phyloP scores from a whole-genome alignment of 768 basidiomycete genomes.

The Psilocybe cyanescens region DNA sequence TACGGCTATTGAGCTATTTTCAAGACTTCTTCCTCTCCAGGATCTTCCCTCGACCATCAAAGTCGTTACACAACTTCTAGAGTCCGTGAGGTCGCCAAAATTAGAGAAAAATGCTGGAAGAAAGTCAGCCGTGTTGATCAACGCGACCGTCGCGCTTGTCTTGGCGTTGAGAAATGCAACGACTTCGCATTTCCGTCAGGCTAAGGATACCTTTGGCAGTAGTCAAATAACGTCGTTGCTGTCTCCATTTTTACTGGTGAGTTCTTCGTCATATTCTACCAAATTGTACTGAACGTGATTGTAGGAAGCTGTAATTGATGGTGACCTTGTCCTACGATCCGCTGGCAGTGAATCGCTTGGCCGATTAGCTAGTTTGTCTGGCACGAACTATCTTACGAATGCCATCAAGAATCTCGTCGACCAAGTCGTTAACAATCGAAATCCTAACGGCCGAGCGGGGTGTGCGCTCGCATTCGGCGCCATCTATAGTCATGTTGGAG shows the following conservation, averaged over 20 bases:
- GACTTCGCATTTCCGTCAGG: slow-evolving; percentile 54
- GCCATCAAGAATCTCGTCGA: slow-evolving; percentile 92
- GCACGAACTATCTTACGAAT: slow-evolving; percentile 79
- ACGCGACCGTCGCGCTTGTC: slow-evolving; percentile 75
- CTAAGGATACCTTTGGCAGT: slow-evolving; percentile 69
- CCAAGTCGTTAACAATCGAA: slow-evolving; percentile 92
- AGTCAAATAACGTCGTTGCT: slow-evolving; percentile 62
- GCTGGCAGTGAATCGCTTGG: slow-evolving; percentile 90
- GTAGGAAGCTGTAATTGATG: slow-evolving; percentile 81
- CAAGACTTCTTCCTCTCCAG: slow-evolving; percentile 78
- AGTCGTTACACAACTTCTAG: slow-evolving; percentile 60
- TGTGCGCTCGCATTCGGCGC: slow-evolving; percentile 92
- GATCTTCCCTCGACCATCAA: slow-evolving; percentile 61
- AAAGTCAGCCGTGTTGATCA: slow-evolving; percentile 82
- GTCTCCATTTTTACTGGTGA: slow-evolving; percentile 78
- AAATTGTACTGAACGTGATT: slow-evolving; percentile 7
- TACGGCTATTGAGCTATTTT: slow-evolving; percentile 86
- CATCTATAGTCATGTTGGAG: slow-evolving; percentile 90
- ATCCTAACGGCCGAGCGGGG: slow-evolving; percentile 90
- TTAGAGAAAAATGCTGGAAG: slow-evolving; percentile 88
- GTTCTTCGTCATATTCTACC: slow-evolving; percentile 15
- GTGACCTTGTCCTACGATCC: slow-evolving; percentile 74
- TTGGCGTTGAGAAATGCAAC: slow-evolving; percentile 67
- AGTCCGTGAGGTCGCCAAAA: slow-evolving; percentile 72
- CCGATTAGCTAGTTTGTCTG: slow-evolving; percentile 80